Base-by-base conservation (phyloP, 179 eudicot species). In the Carnegiea gigantea region DNA sequence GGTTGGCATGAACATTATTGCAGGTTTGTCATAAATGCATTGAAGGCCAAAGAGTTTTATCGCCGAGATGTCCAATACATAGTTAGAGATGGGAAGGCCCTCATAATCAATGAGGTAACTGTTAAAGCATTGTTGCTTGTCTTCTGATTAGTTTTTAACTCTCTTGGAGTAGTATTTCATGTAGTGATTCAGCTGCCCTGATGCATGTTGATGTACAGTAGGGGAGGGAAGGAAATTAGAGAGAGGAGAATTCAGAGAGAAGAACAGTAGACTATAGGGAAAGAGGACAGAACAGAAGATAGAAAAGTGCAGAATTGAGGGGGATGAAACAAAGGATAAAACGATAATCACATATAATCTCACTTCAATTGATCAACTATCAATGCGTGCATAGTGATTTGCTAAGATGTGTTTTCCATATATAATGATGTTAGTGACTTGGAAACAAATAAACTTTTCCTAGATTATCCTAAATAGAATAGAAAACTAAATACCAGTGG, bases 31-130 rank as follows among this genome's bases (percentile, higher is more conserved):
- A 70, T 92, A 81, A 97, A 91, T 89, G 98, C 98, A 85, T 85
- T 97, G 86, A 97, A 93, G 89, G 98, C 99, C 68, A 97, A 97
- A 84, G 99, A 97, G 88, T 97, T 97, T 86, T 97, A 93, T 81
- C 87, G 93, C 79, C 88, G 91, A 73, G 99, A 97, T 79, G 95
- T 93, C 68, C 95, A 97, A 77, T 97, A 97, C 91, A 97, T 97
- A 77, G 98, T 95, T 49, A 91, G 92, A 82, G 87, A 95, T 78
- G 99, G 97, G 84, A 92, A 91, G 85, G 99, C 97, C 88, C 90
- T 95, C 53, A 95, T 97, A 80, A 90, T 97, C 75, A 97, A 97
- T 77, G 99, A 97, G 99, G 99, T 95, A 89, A 71, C 64, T 33
- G 20, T 38, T 44, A 72, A 33, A 36, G 43, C 21, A 28, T 65